Conservation (phyloP, 1,284 basidiomycete species). For the Boletus semigastroideus region DNA sequence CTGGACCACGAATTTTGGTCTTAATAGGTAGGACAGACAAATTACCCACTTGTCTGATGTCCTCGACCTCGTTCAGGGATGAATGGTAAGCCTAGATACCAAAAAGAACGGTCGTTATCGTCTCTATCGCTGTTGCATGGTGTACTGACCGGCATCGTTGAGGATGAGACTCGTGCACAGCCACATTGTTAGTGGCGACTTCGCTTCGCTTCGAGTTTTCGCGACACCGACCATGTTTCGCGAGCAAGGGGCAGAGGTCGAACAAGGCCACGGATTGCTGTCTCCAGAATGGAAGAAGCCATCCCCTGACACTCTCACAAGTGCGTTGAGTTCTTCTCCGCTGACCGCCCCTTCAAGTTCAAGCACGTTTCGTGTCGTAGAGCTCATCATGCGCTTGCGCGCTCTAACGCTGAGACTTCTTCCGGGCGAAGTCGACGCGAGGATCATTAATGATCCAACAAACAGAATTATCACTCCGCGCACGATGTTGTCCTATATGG, state of each 20-base stretch:
- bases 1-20: conserved; percentile 89
- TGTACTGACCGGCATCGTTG: conserved; percentile 31
- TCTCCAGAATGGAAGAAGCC: conserved; percentile 52
- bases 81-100: conserved; percentile 89
- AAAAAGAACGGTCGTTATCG: conserved; percentile 5
- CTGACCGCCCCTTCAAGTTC: neutral
- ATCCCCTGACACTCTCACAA: conserved; percentile 69
- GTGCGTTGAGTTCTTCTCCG: conserved; percentile 40
- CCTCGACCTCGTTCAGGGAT: conserved; percentile 84
- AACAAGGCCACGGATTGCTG: conserved; percentile 43
- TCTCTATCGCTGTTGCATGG: neutral
- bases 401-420: conserved; percentile 76
- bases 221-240: conserved; percentile 33
- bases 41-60: conserved; percentile 86
- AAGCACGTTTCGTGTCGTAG: conserved; percentile 37
- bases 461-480: conserved; percentile 71
- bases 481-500: conserved; percentile 63
- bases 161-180: conserved; percentile 5
- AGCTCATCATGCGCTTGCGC: conserved; percentile 78
- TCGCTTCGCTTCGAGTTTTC: neutral
- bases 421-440: conserved; percentile 74
- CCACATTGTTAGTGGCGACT: conserved; percentile 3
- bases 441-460: conserved; percentile 60
- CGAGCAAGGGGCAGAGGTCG: conserved; percentile 39
- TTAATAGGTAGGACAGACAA: conserved; percentile 89